Evolutionary conservation across 495 filamentous ascomycete species (phyloP), one percentile per base, ranked within the genome.

Genomic region (Penicillium arizonense): DNA sequence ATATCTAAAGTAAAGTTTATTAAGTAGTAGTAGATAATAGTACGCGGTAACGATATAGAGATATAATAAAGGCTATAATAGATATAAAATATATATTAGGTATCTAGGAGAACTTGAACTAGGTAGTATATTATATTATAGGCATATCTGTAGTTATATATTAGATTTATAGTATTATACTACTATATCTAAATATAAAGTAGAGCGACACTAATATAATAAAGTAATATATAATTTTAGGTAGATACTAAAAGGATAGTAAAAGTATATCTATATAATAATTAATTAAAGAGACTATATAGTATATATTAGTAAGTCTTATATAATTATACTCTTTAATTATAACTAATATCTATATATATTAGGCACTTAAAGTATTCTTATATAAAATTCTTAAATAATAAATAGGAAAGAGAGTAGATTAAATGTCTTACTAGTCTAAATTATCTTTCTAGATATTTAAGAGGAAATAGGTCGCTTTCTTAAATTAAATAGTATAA

Each of bases 51-150:
- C 16, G 14, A 13, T 26, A 42, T 13, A 24, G 14, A 42, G 21
- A 44, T 18, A 43, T 32, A 44, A 44, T 18, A 43, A 28, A 41
- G 39, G 39, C 40, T 43, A 43, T 11, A 7, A 43, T 44, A 44
- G 41, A 44, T 44, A 32, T 32, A 44, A 44, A 32, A 32, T 18
- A 44, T 32, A 32, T 32, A 44, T 44, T 18, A 32, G 26, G 18
- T 44, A 32, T 44, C 10, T 43, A 43, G 20, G 23, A 43, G 40
- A 43, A 43, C 21, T 43, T 43, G 10, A 14, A 43, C 12, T 14
- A 43, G 20, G 40, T 43, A 43, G 23, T 26, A 43, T 28, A 43
- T 43, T 28, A 43, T 43, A 43, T 43, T 43, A 43, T 28, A 43
- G 12, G 20, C 20, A 14, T 26, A 43, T 13, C 40, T 43, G 26